Conservation (phyloP, 2,329 filamentous ascomycete genomes). For the Microdochium paspali region DNA sequence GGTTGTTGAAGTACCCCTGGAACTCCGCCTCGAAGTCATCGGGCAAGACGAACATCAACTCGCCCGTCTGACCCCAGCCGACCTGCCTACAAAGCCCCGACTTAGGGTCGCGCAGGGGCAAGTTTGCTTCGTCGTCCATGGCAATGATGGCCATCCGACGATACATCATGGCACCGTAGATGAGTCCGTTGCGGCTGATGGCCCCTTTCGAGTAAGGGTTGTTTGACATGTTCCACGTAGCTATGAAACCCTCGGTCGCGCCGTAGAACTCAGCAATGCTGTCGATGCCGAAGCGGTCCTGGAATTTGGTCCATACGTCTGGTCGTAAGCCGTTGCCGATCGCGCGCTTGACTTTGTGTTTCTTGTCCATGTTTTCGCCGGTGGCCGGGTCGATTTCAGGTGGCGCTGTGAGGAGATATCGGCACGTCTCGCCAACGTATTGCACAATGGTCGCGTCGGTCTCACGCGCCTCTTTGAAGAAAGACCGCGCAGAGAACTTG, state of each 20-base stretch:
- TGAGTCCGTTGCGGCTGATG: conserved; percentile 60
- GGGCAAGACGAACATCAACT: conserved; percentile 66
- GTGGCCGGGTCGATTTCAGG: conserved; percentile 52
- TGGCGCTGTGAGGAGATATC: conserved; percentile 66
- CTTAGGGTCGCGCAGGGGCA: conserved; percentile 55
- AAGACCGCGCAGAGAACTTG: conserved; percentile 68
- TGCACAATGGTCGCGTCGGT: conserved; percentile 68
- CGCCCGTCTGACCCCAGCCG: conserved; percentile 55
- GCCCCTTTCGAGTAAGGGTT: conserved; percentile 71
- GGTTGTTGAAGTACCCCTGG: conserved; percentile 75
- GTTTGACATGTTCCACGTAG: conserved; percentile 61
- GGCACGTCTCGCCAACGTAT: conserved; percentile 81
- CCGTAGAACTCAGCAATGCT: conserved; percentile 75
- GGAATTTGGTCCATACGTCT: conserved; percentile 78
- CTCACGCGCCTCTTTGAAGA: conserved; percentile 68
- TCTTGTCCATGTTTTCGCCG: conserved; percentile 59
- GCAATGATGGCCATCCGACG: conserved; percentile 48
- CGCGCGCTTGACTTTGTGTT: conserved; percentile 63
- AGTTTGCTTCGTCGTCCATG: conserved; percentile 62
- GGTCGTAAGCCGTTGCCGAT: conserved; percentile 81
- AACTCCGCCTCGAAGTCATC: conserved; percentile 55
- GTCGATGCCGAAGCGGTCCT: conserved; percentile 67
- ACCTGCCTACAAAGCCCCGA: conserved; percentile 60
- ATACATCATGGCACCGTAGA: conserved; percentile 48
- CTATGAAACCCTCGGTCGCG: conserved; percentile 62